Base-by-base conservation (phyloP, 305 asterid genomes). In the Plantago coronopus region DNA sequence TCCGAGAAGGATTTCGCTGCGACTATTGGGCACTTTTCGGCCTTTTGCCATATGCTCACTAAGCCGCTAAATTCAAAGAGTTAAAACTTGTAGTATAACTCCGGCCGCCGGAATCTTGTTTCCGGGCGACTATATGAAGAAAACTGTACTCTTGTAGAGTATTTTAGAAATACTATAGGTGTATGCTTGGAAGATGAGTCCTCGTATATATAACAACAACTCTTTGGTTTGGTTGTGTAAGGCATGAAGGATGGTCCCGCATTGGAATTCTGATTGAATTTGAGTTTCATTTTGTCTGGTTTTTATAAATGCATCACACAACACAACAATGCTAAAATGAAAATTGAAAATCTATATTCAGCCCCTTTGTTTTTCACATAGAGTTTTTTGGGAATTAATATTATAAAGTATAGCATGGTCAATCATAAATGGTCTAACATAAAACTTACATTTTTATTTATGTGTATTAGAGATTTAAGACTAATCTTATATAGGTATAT, bases 31-130 rank as follows among this genome's bases (percentile, higher is more conserved):
- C 34, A 81, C 58, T 73, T 69, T 76, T 44, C 89, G 77, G 43
- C 88, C 84, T 72, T 83, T 86, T 3, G 83, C 89, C 93, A 86
- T 83, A 84, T n/a, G 83, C 79, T 43, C 2, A 34, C 61, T 58
- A 44, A 17, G 21, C 17, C 42, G 48, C 51, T 55, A 7, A 10
- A 22, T 4, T 9, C 21, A 54, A 6, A 14, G 18, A 43, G 27
- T 29, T 9, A 21, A 48, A 11, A 16, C 12, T 3, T 19, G 1
- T 12, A 29, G 11, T 17, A 15, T 34, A 40, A 13, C 17, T 40
- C 40, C 40, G 40, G 40, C n/a, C 31, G 55, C 66, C 77, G 68
- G 79, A 72, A 48, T 64, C 67, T 54, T 69, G 65, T 55, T 65
- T 70, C 13, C 81, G 72, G 79, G 72, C 75, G 55, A 64, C 59